These are phyloP conservation scores for Magnolia kwangsiensis DNA, from an alignment of 164 flowering plant genomes.

Conservation along the genomic window DNA sequence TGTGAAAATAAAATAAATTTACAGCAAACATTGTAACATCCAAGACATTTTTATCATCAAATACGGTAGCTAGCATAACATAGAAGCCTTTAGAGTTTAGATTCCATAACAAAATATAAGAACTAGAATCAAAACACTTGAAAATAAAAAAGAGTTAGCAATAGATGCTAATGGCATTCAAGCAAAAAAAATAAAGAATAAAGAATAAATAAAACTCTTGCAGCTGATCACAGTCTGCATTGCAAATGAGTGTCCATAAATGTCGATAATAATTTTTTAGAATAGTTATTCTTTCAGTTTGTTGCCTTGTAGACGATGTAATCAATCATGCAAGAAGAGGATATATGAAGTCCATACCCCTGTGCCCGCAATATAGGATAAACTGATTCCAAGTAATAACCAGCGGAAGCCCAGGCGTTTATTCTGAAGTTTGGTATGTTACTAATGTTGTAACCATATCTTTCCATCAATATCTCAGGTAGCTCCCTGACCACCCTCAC, in stretches of 20 bases:
- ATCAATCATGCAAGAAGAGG: neutral
- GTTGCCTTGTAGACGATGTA: neutral
- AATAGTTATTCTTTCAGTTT: too few relatives aligned
- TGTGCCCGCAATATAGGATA: constrained; percentile 46
- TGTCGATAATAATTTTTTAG: too few relatives aligned
- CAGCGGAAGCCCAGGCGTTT: constrained; percentile 61
- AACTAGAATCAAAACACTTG: too few relatives aligned
- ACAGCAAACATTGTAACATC: too few relatives aligned
- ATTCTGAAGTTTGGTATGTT: constrained; percentile 47
- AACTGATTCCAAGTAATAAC: constrained; percentile 50
- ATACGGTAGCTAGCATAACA: too few relatives aligned
- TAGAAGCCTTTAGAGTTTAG: too few relatives aligned
- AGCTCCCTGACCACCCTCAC: constrained; percentile 60
- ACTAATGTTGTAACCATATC: constrained; percentile 49
- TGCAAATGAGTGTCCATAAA: too few relatives aligned
- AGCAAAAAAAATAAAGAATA: neutral
- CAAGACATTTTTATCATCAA: too few relatives aligned
- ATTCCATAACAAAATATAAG: too few relatives aligned
- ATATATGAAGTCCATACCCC: constrained; percentile 37
- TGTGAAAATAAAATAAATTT: too few relatives aligned
- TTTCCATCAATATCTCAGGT: constrained; percentile 52
- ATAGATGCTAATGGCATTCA: neutral
- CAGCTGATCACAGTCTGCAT: too few relatives aligned
- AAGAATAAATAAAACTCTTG: neutral
- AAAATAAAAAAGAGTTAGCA: too few relatives aligned